Conservation (phyloP, 2,329 filamentous ascomycete species). For the Talaromyces sp. region DNA sequence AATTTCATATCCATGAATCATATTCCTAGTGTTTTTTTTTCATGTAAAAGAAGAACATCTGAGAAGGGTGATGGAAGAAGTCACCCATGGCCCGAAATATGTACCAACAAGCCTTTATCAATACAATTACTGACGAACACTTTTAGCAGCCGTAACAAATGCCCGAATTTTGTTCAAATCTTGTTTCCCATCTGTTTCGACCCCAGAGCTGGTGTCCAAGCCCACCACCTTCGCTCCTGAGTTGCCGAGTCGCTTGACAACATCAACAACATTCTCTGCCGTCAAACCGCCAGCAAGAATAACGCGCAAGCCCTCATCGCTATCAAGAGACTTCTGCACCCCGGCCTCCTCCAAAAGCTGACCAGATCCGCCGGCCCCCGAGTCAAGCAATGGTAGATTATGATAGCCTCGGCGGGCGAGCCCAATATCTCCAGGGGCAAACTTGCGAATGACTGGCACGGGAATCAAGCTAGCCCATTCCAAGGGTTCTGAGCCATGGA, state of each 20-base stretch:
- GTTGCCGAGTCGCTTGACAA: constrained; percentile 65
- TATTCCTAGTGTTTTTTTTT: background rate
- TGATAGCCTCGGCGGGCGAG: constrained; percentile 79
- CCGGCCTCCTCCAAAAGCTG: constrained; percentile 71
- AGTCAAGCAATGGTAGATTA: constrained; percentile 80
- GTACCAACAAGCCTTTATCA: background rate
- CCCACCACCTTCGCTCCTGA: constrained; percentile 68
- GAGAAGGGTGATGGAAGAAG: constrained; percentile 11
- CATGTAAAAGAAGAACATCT: background rate
- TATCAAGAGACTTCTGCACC: constrained; percentile 67
- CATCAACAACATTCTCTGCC: constrained; percentile 73
- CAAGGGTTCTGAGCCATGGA: constrained; percentile 88
- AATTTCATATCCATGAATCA: background rate
- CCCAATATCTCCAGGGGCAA: constrained; percentile 74
- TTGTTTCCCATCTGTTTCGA: constrained; percentile 82
- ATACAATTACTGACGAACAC: constrained; percentile 33
- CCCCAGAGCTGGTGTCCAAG: constrained; percentile 92
- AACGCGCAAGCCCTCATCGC: constrained; percentile 71
- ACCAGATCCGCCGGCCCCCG: constrained; percentile 80
- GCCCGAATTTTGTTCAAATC: constrained; percentile 76
- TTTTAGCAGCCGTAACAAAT: constrained; percentile 77
- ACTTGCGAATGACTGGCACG: constrained; percentile 86
- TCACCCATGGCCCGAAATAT: constrained; percentile 2
- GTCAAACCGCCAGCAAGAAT: constrained; percentile 84
- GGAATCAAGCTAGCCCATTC: constrained; percentile 91